These are phyloP conservation scores for Fragaria iinumae DNA, from an alignment of 306 rosid genomes.

Conservation along the genomic window DNA sequence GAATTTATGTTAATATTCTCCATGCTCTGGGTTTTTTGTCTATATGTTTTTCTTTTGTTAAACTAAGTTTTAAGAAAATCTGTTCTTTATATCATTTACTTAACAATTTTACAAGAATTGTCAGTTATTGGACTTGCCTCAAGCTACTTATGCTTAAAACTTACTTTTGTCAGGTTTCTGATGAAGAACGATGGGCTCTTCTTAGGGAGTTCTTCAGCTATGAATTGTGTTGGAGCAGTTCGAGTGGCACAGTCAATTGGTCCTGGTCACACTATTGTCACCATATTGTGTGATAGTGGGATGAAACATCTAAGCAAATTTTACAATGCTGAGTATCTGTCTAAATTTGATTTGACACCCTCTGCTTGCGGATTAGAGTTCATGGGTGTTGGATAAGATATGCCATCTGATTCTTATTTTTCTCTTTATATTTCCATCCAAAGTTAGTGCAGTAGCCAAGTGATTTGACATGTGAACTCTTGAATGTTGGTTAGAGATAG, in stretches of 20 bases:
- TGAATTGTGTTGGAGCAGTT: conserved; percentile 96
- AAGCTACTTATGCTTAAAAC: background rate
- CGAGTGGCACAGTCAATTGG: conserved; percentile 71
- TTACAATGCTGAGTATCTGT: conserved; percentile 57
- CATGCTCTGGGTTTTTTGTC: background rate
- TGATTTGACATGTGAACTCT: background rate
- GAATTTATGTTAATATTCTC: background rate
- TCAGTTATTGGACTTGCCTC: conserved; percentile 1
- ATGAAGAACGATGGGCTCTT: conserved; percentile 84
- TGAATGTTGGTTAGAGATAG: background rate
- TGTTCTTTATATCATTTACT: background rate
- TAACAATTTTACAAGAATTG: background rate
- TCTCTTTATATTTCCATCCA: conserved; percentile 9
- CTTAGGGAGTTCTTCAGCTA: conserved; percentile 85
- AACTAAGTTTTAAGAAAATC: background rate
- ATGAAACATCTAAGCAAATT: conserved; percentile 97
- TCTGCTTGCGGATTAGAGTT: conserved; percentile 68
- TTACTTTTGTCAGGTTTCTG: conserved; percentile 47
- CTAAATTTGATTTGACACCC: conserved; percentile 67
- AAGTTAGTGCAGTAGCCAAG: background rate
- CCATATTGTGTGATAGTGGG: conserved; percentile 87
- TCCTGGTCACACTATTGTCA: conserved; percentile 83
- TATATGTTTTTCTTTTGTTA: background rate
- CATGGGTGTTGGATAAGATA: conserved; percentile 48
- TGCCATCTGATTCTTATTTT: background rate